A percentile compares a stretch with the other conserved stretches of the same genome.
phyloP scores from a whole-genome alignment of 257 asterid genomes.

The Solanum ossicruentum region DNA sequence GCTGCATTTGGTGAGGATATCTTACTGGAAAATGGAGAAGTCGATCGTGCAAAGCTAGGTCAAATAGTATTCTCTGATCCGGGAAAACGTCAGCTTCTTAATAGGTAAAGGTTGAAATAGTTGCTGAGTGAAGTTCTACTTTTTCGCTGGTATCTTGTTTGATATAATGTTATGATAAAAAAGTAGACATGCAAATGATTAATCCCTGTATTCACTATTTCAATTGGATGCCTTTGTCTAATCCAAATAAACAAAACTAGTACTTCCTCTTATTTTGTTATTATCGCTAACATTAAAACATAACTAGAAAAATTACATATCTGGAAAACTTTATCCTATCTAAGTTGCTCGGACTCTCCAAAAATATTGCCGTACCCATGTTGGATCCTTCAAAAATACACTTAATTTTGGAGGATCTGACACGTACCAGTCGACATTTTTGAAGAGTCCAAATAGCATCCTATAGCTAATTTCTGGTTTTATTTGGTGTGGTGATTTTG shows the following conservation, averaged over 20 bases:
- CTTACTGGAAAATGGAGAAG: slow-evolving; percentile 60
- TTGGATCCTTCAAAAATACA: too few relatives aligned
- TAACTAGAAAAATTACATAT: not conserved
- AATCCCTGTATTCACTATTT: too few relatives aligned
- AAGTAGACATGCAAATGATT: too few relatives aligned
- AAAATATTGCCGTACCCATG: too few relatives aligned
- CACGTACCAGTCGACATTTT: too few relatives aligned
- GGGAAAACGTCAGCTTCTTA: slow-evolving; percentile 75
- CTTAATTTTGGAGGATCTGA: too few relatives aligned
- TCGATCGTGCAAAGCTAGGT: slow-evolving; percentile 79
- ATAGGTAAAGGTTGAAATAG: slow-evolving; percentile 31
- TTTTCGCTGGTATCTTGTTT: too few relatives aligned
- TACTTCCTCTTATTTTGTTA: not conserved
- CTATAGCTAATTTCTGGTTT: not conserved
- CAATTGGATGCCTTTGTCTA: too few relatives aligned
- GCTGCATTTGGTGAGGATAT: slow-evolving; percentile 76
- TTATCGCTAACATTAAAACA: not conserved
- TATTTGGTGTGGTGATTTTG: not conserved
- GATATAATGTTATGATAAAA: too few relatives aligned
- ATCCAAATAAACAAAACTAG: not conserved
- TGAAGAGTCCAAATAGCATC: too few relatives aligned
- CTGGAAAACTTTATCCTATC: not conserved
- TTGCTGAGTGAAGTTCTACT: not conserved
- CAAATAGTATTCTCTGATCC: slow-evolving; percentile 63
- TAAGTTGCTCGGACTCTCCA: too few relatives aligned